Conservation (phyloP, 2,329 filamentous ascomycete species). For the Fusarium avenaceum region DNA sequence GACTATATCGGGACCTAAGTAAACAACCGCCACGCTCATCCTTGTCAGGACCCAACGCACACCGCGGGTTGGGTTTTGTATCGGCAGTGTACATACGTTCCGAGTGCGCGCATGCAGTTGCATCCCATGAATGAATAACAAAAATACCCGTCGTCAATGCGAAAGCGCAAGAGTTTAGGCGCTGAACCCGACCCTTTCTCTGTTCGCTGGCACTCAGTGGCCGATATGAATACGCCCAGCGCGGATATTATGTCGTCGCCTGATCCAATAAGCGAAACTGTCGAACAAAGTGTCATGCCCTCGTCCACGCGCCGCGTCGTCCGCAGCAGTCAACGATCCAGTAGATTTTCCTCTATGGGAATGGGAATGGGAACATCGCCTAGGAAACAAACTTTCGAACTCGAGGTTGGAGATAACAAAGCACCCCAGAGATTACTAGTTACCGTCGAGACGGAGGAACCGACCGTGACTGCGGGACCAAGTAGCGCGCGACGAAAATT, state of each 20-base stretch:
- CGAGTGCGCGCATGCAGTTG: conserved; percentile 33
- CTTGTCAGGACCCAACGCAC: conserved; percentile 37
- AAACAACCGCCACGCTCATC: conserved; percentile 49
- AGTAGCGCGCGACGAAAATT: conserved; percentile 56
- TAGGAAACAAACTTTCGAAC: conserved; percentile 69
- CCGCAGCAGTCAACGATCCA: conserved; percentile 60
- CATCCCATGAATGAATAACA: conserved; percentile 44
- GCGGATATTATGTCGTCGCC: conserved; percentile 64
- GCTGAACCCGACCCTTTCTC: conserved; percentile 48
- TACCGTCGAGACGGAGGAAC: conserved; percentile 66
- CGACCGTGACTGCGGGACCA: conserved; percentile 53
- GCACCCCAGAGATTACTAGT: conserved; percentile 67
- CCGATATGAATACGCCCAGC: conserved; percentile 55
- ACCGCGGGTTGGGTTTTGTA: conserved; percentile 36
- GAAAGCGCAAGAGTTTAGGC: conserved; percentile 47
- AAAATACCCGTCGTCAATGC: conserved; percentile 48
- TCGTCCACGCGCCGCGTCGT: conserved; percentile 60
- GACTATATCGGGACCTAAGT: conserved; percentile 46
- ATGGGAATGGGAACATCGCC: conserved; percentile 60
- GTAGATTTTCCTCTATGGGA: conserved; percentile 53
- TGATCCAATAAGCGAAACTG: conserved; percentile 62
- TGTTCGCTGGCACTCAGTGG: conserved; percentile 55
- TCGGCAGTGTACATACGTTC: conserved; percentile 1
- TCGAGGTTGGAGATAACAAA: conserved; percentile 65
- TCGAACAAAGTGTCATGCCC: conserved; percentile 51